These are phyloP conservation scores for Solanum arcanum DNA, from an alignment of 257 asterid species.

Conservation along the genomic window DNA sequence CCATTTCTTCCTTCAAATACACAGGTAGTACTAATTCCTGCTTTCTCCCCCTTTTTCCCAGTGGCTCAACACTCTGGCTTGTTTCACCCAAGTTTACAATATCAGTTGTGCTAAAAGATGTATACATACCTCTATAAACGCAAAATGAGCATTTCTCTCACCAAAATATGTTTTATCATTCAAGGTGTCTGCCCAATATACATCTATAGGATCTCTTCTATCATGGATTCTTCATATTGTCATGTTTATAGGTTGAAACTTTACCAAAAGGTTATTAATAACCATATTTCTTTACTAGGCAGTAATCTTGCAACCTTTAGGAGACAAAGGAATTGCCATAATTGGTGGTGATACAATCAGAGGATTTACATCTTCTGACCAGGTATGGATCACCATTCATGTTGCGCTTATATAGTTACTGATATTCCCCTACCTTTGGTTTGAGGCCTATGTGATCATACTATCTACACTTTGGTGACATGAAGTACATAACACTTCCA, in stretches of 20 bases:
- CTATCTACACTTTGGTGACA: not conserved
- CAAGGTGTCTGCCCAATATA: not conserved
- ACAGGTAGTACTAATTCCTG: slow-evolving; percentile 35
- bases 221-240: not conserved
- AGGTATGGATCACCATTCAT: slow-evolving; percentile 25
- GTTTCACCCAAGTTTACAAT: not conserved
- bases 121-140: not conserved
- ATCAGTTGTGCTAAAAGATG: not conserved
- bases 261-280: not conserved
- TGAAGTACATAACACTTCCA: not conserved
- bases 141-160: not conserved
- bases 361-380: slow-evolving; percentile 88
- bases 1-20: slow-evolving; percentile 88
- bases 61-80: not conserved
- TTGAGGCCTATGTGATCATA: not conserved
- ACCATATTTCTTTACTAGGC: slow-evolving; percentile 34
- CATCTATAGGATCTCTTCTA: not conserved
- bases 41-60: not conserved
- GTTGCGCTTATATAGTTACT: not conserved
- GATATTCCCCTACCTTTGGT: not conserved
- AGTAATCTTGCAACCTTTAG: slow-evolving; percentile 90
- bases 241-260: not conserved
- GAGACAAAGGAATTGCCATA: slow-evolving; percentile 68
- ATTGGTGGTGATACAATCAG: slow-evolving; percentile 85
- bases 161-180: not conserved